These are phyloP conservation scores for Vachellia pachyceras DNA, from an alignment of 306 rosid species.

Conservation along the genomic window DNA sequence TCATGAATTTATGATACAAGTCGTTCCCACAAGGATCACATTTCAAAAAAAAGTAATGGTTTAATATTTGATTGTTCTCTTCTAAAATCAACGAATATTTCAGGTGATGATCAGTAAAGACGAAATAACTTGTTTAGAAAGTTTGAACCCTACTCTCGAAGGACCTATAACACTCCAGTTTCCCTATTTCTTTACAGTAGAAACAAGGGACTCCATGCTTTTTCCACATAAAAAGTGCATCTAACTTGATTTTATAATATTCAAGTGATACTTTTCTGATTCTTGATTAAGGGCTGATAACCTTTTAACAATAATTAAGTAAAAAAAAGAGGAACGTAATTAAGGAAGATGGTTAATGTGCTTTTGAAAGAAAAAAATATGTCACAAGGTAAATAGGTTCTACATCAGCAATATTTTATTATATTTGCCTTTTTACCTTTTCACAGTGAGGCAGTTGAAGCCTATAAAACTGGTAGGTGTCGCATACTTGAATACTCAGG, in stretches of 20 bases:
- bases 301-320: too few species aligned
- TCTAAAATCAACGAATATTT: neutral
- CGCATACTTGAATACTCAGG: too few species aligned
- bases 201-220: neutral
- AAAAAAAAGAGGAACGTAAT: too few species aligned
- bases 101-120: neutral
- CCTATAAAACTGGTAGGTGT: constrained; percentile 39
- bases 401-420: too few species aligned
- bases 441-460: neutral
- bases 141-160: neutral
- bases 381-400: too few species aligned
- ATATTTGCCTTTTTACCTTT: too few species aligned
- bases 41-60: constrained; percentile 4
- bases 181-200: neutral
- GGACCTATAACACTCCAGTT: neutral
- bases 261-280: too few species aligned
- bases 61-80: neutral
- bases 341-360: too few species aligned
- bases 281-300: too few species aligned
- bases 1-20: neutral
- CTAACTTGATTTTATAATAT: too few species aligned
- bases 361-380: too few species aligned
- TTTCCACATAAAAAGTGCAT: too few species aligned
- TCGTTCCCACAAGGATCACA: constrained; percentile 31
- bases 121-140: neutral